These are phyloP conservation scores for Yamadazyma oceani DNA, from an alignment of 1,139 yeast genomes.

Conservation along the genomic window DNA sequence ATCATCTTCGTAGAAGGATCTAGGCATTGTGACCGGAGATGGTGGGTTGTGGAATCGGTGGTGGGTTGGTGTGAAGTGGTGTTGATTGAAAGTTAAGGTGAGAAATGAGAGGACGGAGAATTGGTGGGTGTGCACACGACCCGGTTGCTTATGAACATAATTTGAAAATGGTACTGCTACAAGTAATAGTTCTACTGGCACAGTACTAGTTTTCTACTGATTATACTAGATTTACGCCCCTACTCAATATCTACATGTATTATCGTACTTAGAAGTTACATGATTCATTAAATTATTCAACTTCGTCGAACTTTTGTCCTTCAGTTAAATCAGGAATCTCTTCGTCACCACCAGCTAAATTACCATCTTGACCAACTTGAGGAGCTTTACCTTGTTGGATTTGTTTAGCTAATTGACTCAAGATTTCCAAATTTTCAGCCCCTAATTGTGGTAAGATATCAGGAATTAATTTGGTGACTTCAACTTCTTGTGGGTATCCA, in stretches of 20 bases:
- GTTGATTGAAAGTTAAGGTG: no score
- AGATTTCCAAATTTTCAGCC: conserved; percentile 89
- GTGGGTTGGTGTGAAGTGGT: neutral
- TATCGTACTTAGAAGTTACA: conserved; percentile 11
- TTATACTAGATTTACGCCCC: no score
- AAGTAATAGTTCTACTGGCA: no score
- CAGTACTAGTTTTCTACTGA: no score
- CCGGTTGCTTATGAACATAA: no score
- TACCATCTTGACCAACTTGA: conserved; percentile 42
- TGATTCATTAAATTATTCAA: conserved; percentile 47
- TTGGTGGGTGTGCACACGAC: no score
- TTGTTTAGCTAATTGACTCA: conserved; percentile 89
- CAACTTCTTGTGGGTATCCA: conserved; percentile 94
- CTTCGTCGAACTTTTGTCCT: conserved; percentile 92
- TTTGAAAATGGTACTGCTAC: no score
- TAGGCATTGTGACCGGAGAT: conserved; percentile 15
- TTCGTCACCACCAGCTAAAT: conserved; percentile 57
- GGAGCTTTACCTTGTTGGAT: conserved; percentile 64
- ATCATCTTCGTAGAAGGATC: conserved; percentile 55
- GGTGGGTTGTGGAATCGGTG: neutral
- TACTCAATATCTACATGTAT: conserved; percentile 16
- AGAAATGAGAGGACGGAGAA: no score
- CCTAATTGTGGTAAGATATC: conserved; percentile 96
- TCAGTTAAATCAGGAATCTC: conserved; percentile 94
- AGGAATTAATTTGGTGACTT: conserved; percentile 90